Evolutionary conservation across 768 basidiomycete genomes (phyloP), one percentile per base, ranked within the genome.

Genomic region (Boletus rubropictus): DNA sequence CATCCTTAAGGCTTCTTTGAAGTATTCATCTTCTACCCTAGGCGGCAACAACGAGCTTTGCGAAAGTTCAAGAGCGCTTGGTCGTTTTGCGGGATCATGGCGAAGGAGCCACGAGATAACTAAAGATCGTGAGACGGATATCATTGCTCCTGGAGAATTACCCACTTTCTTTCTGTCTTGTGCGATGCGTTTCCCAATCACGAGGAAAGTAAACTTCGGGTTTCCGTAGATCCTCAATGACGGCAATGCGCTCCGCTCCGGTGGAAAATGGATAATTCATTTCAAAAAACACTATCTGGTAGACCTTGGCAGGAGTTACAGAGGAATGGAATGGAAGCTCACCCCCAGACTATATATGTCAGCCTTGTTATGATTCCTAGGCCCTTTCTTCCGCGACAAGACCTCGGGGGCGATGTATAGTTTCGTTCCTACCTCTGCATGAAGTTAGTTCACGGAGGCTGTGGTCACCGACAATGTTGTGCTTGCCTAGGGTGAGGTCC

Each of bases 341-440:
- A 91, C 90, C 20, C 93, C 94, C 9, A 95, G 77, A 63, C 90
- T 92, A 62, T 94, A 97, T 78, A 97, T 84, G 58, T 97, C 94
- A 0, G 91, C 93, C 59, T 94, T 95, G 29, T 73, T 80, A 54
- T 90, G 89, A 59, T 89, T 86, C 41, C 81, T 74, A n/a, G 82
- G 81, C 0, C 80, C 70, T 38, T 72, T 76, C 55, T 70, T 78
- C 39, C 77, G 67, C 1, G 79, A 81, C 48, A 82, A 79, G 9
- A 95, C 86, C 62, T 96, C 93, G 0, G 94, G 94, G 0, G 94
- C 94, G 42, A 95, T 93, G 62, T 96, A 97, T 17, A 96, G 65
- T 44, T 81, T 80, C 1, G 93, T 97, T 44, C 93, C 93, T 12
- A 95, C 91, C 72, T 89, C 87, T 88, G 54, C 1, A 44, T 32